These are phyloP conservation scores for Cordia subcordata DNA, from an alignment of 257 asterid species.

Conservation along the genomic window DNA sequence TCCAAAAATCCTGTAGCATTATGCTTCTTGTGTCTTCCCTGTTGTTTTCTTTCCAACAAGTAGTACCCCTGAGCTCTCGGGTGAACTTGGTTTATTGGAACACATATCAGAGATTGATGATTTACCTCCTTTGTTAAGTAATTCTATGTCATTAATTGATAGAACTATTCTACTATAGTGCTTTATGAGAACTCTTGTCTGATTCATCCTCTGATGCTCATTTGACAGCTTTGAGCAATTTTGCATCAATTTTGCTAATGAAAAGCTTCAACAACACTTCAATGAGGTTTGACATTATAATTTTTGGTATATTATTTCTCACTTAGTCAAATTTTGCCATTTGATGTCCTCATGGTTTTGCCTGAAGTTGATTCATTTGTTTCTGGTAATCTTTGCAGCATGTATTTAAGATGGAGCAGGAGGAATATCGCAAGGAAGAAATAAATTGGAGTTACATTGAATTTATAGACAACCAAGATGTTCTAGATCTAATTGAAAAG, in stretches of 20 bases:
- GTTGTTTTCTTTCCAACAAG: too few relatives aligned
- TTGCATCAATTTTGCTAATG: constrained; percentile 98
- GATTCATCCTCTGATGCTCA: constrained; percentile 8
- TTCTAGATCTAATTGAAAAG: constrained; percentile 95
- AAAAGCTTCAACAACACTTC: constrained; percentile 99
- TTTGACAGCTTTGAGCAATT: constrained; percentile 91
- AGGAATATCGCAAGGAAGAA: constrained; percentile 87
- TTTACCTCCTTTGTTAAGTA: too few relatives aligned
- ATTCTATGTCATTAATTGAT: too few relatives aligned
- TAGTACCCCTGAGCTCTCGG: too few relatives aligned
- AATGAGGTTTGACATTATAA: constrained; percentile 65
- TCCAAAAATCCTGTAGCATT: too few relatives aligned
- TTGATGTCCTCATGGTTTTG: constrained; percentile 11
- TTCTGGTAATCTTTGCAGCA: constrained; percentile 58
- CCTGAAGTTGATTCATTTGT: constrained; percentile 9
- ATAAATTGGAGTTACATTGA: constrained; percentile 99
- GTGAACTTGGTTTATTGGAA: too few relatives aligned
- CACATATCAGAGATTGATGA: too few relatives aligned
- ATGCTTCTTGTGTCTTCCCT: too few relatives aligned
- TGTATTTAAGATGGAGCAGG: constrained; percentile 99
- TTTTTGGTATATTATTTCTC: constrained; percentile 17
- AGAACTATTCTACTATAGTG: background rate
- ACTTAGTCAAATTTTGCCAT: constrained; percentile 15
- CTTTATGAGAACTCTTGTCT: constrained; percentile 7
- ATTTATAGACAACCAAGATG: constrained; percentile 99